Evolutionary conservation across 306 rosid genomes (phyloP).

Genomic region (Acacia crassicarpa): DNA sequence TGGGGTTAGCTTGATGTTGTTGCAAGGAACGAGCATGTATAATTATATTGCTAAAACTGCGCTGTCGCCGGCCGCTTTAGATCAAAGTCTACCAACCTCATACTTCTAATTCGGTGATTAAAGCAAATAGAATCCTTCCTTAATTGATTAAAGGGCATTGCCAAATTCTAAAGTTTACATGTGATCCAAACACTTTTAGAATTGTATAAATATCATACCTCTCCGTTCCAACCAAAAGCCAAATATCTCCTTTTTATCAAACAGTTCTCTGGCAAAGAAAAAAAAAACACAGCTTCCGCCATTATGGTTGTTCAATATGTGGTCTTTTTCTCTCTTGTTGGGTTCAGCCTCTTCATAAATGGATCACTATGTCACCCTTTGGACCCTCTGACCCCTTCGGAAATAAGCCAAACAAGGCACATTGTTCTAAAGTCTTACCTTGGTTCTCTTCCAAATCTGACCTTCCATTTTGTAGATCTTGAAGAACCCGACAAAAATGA

Average conservation of each 20-base stretch:
- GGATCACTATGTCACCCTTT: conserved; percentile 59
- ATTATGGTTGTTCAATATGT: conserved; percentile 45
- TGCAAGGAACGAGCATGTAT: conserved; percentile 36
- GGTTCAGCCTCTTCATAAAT: conserved; percentile 25
- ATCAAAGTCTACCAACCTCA: conserved; percentile 21
- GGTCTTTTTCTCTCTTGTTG: conserved; percentile 38
- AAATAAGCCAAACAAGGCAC: conserved; percentile 57
- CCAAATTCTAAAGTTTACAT: conserved; percentile 1
- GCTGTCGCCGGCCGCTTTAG: conserved; percentile 17
- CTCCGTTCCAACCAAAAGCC: neutral
- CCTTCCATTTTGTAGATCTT: conserved; percentile 71
- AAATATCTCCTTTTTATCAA: neutral
- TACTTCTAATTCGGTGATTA: neutral
- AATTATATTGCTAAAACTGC: conserved; percentile 16
- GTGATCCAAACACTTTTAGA: neutral
- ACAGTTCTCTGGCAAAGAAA: neutral
- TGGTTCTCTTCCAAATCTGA: conserved; percentile 64
- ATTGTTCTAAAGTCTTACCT: conserved; percentile 56
- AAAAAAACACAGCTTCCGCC: neutral
- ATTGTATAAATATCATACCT: conserved; percentile 26
- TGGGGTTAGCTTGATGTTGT: conserved; percentile 30
- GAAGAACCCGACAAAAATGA: conserved; percentile 75
- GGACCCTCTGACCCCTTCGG: conserved; percentile 69
- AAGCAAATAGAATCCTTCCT: conserved; percentile 8
- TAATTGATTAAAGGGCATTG: conserved; percentile 1